Evolutionary conservation across 345 rosid genomes (phyloP), one percentile per base, ranked within the genome.

Genomic region (Ailanthus altissimus): DNA sequence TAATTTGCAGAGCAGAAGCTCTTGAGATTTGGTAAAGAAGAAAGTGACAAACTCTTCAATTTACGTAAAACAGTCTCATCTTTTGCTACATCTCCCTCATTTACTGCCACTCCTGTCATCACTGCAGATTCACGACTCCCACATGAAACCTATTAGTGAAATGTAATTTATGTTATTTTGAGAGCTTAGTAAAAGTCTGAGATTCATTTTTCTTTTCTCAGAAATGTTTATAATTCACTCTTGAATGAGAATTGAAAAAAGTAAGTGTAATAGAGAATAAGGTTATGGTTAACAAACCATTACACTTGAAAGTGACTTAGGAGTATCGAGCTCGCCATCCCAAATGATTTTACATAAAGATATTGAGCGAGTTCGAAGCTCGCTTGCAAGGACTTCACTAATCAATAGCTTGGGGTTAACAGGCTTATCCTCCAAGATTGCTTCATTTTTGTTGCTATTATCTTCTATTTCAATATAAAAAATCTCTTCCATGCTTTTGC

Each of bases 401-500:
- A n/a, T 8, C 49, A 36, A 49, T 57, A 3, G 12, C 32, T 58
- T 65, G n/a, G 8, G 16, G 1, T 6, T 26, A 57, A 2, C 25
- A 72, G 40, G 59, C 71, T 77, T 42, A 9, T 59, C 28, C 49
- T 45, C 49, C 8, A 12, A 0, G 26, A 42, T 45, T 21, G 6
- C 26, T 6, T 38, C 15, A 42, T 61, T 43, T 5, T 0, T 50
- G 38, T 21, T 58, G 59, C 15, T 16, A 15, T 14, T 36, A 42
- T 14, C 65, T 21, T 53, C 38, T 62, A 26, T 45, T 21, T 74
- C 80, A 14, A 40, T 61, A 18, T 2, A 36, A 47, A 80, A 18
- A 42, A 83, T 71, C 78, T 57, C 77, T 74, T 68, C 75, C 70
- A 69, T 28, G 20, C 10, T 59, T 2, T 53, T 18, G 38, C 82